A percentile compares a stretch with the other conserved stretches of the same genome.
phyloP scores from a whole-genome alignment of 2,329 filamentous ascomycete species.

The Trichoderma simmonsii region DNA sequence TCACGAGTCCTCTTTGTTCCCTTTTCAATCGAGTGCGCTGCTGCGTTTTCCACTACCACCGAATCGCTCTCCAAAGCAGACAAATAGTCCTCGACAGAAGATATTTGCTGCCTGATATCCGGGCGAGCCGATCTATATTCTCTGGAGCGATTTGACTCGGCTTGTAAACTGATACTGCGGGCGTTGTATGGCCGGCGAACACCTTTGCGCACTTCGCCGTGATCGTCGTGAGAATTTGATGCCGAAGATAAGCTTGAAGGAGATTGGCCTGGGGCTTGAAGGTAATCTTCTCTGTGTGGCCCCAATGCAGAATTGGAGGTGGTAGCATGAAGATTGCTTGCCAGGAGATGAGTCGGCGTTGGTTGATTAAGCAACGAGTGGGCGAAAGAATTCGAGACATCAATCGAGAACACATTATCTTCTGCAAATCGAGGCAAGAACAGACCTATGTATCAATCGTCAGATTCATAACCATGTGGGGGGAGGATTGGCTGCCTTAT shows the following conservation, averaged over 20 bases:
- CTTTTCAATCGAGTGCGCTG: conserved; percentile 29
- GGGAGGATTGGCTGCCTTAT: background rate
- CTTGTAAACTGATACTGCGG: background rate
- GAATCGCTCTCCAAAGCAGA: conserved; percentile 4
- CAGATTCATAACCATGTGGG: background rate
- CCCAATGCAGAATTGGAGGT: background rate
- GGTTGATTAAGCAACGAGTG: conserved; percentile 50
- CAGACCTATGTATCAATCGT: conserved; percentile 13
- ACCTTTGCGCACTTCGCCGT: background rate
- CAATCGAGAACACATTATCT: conserved; percentile 25
- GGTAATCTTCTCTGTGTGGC: background rate
- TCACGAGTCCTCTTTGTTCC: conserved; percentile 45
- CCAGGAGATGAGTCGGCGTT: conserved; percentile 35
- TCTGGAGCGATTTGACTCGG: background rate
- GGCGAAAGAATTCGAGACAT: conserved; percentile 43
- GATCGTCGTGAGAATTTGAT: background rate
- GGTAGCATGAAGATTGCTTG: conserved; percentile 19
- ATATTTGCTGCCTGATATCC: background rate
- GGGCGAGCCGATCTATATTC: background rate
- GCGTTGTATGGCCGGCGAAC: background rate
- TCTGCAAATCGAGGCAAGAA: conserved; percentile 21
- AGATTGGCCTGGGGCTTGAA: background rate
- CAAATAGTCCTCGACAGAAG: background rate
- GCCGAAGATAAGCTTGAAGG: background rate
- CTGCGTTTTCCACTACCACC: background rate